Base-by-base conservation (phyloP, 148 eudicot species). In the Vaccinium myrtillus region DNA sequence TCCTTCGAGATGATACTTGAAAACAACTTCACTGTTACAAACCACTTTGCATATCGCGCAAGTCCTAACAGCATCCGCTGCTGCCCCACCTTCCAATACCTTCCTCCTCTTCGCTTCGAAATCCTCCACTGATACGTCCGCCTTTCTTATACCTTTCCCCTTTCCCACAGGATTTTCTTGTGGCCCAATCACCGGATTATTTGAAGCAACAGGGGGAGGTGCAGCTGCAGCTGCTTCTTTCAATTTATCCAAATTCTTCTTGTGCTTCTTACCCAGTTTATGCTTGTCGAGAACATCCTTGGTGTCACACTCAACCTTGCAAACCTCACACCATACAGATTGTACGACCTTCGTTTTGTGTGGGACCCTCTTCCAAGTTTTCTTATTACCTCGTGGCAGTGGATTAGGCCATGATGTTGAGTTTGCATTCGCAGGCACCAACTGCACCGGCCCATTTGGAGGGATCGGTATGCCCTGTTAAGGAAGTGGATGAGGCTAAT, bases 251-350 rank as follows among this genome's bases (percentile, higher is more conserved):
- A 91, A 55, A 65, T 89, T 91, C 78, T 88, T 91, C 79, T 76
- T 81, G 89, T 93, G 95, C 82, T 90, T 93, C 87, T 89, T 91
- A n/a, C 95, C 94, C 78, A 63, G 11, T 88, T 81, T 89, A 87
- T 93, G 94, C 13, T 81, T 50, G 77, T 89, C 83, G 12, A 93
- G 94, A 65, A 89, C 92, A 3, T 86, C 91, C 73, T 81, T 80
- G 81, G 85, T 87, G 83, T 82, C 88, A 74, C 92, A 91, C 18
- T 80, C 86, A 61, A 91, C 80, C 75, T 87, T 90, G 88, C 95
- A 92, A 73, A 92, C 83, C 50, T 90, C 92, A 82, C 95, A 91
- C 87, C 90, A 87, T 11, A 76, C 89, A 78, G 92, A 84, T 58
- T 88, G 93, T 8, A 85, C 89, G n/a, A 78, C 67, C 83, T 87